Percentiles rank a stretch among this genome's conserved stretches.
Conservation (phyloP, 768 basidiomycete species). For the Macrolepiota albuminosa region DNA sequence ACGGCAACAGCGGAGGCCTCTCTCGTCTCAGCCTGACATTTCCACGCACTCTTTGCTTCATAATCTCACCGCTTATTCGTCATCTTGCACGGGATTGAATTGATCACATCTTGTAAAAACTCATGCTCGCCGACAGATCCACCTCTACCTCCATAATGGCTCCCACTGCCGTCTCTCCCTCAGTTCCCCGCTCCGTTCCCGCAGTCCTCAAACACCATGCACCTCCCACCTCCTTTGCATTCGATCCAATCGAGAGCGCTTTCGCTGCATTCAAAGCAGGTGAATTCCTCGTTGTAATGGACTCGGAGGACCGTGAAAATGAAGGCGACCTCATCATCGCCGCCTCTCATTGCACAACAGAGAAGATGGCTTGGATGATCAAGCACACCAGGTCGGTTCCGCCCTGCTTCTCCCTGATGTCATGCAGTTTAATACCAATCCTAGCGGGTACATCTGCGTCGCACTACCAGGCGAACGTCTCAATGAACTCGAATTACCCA, state of each 20-base stretch:
- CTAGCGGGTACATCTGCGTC: slow-evolving; percentile 91
- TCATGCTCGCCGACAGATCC: neutral
- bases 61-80: neutral
- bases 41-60: neutral
- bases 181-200: neutral
- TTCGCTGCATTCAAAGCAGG: slow-evolving; percentile 71
- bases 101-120: slow-evolving; percentile 1
- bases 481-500: slow-evolving; percentile 73
- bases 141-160: slow-evolving; percentile 8
- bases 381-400: slow-evolving; percentile 80
- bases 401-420: neutral
- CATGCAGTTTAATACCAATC: neutral
- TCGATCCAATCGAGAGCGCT: slow-evolving; percentile 80
- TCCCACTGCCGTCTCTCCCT: slow-evolving; percentile 11
- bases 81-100: slow-evolving; percentile 5
- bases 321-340: slow-evolving; percentile 96
- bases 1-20: neutral
- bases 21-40: neutral
- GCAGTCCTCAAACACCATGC: slow-evolving; percentile 17
- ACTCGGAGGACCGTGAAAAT: slow-evolving; percentile 94
- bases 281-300: slow-evolving; percentile 96
- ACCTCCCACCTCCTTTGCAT: slow-evolving; percentile 45
- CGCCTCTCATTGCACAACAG: slow-evolving; percentile 77
- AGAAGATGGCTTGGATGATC: slow-evolving; percentile 99
- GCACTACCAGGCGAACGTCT: slow-evolving; percentile 75